Evolutionary conservation across 2,329 filamentous ascomycete genomes (phyloP).

Genomic region (Sporothrix luriei): DNA sequence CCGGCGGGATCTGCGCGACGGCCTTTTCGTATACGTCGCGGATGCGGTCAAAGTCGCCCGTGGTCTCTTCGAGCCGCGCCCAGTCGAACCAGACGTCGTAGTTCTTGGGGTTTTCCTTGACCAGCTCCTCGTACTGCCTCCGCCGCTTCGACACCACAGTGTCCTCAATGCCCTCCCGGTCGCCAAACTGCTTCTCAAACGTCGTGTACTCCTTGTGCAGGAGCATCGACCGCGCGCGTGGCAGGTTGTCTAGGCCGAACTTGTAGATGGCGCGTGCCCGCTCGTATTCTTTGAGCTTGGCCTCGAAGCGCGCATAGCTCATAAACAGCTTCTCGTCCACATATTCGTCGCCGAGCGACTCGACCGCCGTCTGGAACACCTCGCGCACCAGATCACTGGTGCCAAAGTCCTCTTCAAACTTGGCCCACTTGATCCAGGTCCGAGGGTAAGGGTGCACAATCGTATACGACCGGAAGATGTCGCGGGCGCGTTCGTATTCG

Average conservation of each 20-base stretch:
- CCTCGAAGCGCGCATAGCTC: constrained; percentile 91
- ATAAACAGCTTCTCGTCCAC: constrained; percentile 97
- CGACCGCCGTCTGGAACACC: constrained; percentile 85
- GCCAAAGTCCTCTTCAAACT: constrained; percentile 94
- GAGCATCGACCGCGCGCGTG: constrained; percentile 78
- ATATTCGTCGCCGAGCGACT: constrained; percentile 88
- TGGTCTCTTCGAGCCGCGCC: constrained; percentile 82
- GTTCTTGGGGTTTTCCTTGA: constrained; percentile 92
- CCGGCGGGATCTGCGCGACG: constrained; percentile 91
- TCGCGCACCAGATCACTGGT: constrained; percentile 90
- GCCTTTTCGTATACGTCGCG: constrained; percentile 94
- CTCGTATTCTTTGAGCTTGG: constrained; percentile 93
- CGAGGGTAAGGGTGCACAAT: constrained; percentile 89
- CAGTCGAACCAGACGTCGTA: constrained; percentile 99
- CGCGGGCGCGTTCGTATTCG: constrained; percentile 86
- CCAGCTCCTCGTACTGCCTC: constrained; percentile 89
- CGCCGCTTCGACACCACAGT: constrained; percentile 92
- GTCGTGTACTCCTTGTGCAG: constrained; percentile 95
- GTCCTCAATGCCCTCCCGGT: constrained; percentile 89
- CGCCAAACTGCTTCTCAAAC: constrained; percentile 97
- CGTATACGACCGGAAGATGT: constrained; percentile 88
- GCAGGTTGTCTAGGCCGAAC: constrained; percentile 88
- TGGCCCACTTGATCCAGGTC: constrained; percentile 99
- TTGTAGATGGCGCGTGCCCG: constrained; percentile 94
- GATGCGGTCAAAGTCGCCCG: constrained; percentile 78